Evolutionary conservation across 164 flowering plant species (phyloP), one percentile per base, ranked within the genome.

Genomic region (Chloranthus sessilifolius): DNA sequence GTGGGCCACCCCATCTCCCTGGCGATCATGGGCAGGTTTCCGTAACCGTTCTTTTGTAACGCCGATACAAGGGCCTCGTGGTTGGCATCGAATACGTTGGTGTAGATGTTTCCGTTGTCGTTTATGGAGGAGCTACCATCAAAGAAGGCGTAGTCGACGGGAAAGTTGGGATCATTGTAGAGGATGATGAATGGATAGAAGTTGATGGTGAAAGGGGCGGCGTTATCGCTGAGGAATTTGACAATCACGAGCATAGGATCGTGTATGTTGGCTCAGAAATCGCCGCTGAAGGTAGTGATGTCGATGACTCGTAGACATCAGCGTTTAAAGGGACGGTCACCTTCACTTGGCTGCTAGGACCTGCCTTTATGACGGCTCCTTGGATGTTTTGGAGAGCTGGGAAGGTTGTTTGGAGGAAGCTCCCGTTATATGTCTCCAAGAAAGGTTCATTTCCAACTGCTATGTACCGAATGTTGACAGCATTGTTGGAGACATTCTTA

Each of bases 251-350:
- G 25, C 81, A 85, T 83, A 61, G 61, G 73, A 22, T 75, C 77
- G 39, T 58, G 88, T 53, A 88, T 88, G 49, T 85, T 82, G 1
- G 79, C 22, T 14, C 97, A 72, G 59, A 88, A 88, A 58, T 88
- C 84, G 17, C 95, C 95, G 9, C 79, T 2, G 97, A 88, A 0
- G 97, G 95, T 14, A 51, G 10, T 6, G 56, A 28, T 5, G 57
- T 46, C 5, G 83, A 29, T 43, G 73, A 75, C 31, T 43, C 61
- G 48, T 85, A 85, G 17, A 88, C 85, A 62, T 85, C 95, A 22
- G 44, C 58, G 20, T 53, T 53, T 19, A 53, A 25, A 27, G 58
- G 58, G 15, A 30, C 5, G 23, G 58, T 53, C 12, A 23, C 48
- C 40, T 43, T 53, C 28, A 53, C 58, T 7, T 23, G 24, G 29